Evolutionary conservation across 108 stramenopile species (phyloP), one percentile per base, ranked within the genome.

Genomic region (Epipyxis sp.): DNA sequence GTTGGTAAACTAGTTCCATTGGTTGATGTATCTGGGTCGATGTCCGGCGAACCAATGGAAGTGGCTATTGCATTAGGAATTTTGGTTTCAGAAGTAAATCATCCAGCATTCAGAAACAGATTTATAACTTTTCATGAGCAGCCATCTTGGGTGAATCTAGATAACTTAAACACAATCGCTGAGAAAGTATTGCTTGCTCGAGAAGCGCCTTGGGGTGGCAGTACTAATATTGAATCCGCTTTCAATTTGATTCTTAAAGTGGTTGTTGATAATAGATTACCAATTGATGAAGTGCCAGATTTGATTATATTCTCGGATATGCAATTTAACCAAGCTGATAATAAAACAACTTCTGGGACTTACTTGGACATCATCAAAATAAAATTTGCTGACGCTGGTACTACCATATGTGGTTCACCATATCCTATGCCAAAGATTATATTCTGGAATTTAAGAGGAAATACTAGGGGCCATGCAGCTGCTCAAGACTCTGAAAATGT

Each of bases 231-330:
- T 57, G 84, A 72, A 59, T 42, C 1, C 40, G 88, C 88, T 0
- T 76, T 83, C 58, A 45, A 84, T 41, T 43, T 79, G 37, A 82
- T 88, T 40, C 59, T 83, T 29, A 32, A 77, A 0, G 81, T 82
- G 0, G 50, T 42, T 27, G 30, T 1, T 10, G 40, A 69, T 57
- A 54, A 77, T 43, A 41, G 69, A 29, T 65, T 87, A 42, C 29
- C 30, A 34, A 13, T 45, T 44, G 69, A 82, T 35, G 84, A 84
- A 6, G 79, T 84, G 25, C 87, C 87, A 0, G 32, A 44, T 13
- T 43, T 88, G 40, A 80, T 86, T 67, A 85, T 88, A 42, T 81
- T 88, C 69, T 79, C 81, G 40, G 88, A 88, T 57, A 88, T 88
- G 88, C 88, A 88, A 76, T 88, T 88, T 45, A 69, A 88, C 40